phyloP scores from a whole-genome alignment of 2,329 filamentous ascomycete species.

The Leptodontidium sp. region DNA sequence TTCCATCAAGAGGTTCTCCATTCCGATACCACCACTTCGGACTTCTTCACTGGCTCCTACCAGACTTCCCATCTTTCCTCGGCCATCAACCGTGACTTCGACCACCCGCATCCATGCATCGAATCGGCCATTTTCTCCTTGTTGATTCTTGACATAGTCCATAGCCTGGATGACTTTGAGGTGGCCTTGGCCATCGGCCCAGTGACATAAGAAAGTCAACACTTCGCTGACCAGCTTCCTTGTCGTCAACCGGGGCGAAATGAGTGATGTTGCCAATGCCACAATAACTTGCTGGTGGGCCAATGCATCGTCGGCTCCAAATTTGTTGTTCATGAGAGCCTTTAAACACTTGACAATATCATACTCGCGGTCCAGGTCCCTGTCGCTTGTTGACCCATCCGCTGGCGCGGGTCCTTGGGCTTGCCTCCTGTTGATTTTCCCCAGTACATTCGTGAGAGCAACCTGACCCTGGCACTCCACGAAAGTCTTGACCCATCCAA shows the following conservation, averaged over 20 bases:
- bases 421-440: slow-evolving; percentile 92
- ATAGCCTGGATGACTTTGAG: slow-evolving; percentile 92
- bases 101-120: slow-evolving; percentile 99
- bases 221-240: slow-evolving; percentile 96
- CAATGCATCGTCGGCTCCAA: slow-evolving; percentile 94
- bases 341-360: slow-evolving; percentile 98
- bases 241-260: slow-evolving; percentile 88
- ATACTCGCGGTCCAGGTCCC: slow-evolving; percentile 80
- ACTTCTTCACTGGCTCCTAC: slow-evolving; percentile 97
- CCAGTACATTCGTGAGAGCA: slow-evolving; percentile 89
- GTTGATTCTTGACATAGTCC: slow-evolving; percentile 87
- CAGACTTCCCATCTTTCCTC: slow-evolving; percentile 98
- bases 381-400: slow-evolving; percentile 63
- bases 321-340: slow-evolving; percentile 99
- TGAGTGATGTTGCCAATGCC: slow-evolving; percentile 84
- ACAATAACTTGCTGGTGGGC: slow-evolving; percentile 89
- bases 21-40: slow-evolving; percentile 93
- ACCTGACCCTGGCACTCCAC: slow-evolving; percentile 98
- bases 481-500: slow-evolving; percentile 96
- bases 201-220: slow-evolving; percentile 94
- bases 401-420: slow-evolving; percentile 67
- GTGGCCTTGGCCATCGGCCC: slow-evolving; percentile 88
- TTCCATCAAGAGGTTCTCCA: slow-evolving; percentile 99
- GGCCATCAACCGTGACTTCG: slow-evolving; percentile 94
- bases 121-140: slow-evolving; percentile 93